phyloP scores from a whole-genome alignment of 352 stramenopile genomes.

The Phytophthora podocarpi region DNA sequence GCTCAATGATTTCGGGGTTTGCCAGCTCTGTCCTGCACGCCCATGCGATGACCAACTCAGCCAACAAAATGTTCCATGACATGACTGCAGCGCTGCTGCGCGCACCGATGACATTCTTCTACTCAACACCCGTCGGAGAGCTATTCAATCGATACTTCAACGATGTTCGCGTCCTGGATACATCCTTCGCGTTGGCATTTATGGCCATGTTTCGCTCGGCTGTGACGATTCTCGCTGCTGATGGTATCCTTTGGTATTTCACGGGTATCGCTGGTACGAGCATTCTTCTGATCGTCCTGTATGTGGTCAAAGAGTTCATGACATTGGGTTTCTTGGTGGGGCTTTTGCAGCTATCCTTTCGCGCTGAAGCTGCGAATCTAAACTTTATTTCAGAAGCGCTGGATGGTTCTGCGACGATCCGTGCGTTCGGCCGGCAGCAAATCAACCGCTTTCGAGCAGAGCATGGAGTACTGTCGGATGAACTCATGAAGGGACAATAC shows the following conservation, averaged over 20 bases:
- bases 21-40: constrained; percentile 40
- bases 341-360: constrained; percentile 42
- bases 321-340: constrained; percentile 34
- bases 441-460: constrained; percentile 32
- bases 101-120: constrained; percentile 53
- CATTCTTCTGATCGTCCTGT: constrained; percentile 43
- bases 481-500: constrained; percentile 34
- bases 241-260: constrained; percentile 45
- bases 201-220: constrained; percentile 41
- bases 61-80: constrained; percentile 46
- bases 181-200: constrained; percentile 30
- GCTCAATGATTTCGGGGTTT: constrained; percentile 40
- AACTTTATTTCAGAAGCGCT: constrained; percentile 53
- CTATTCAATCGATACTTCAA: constrained; percentile 55
- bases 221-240: constrained; percentile 31
- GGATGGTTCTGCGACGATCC: constrained; percentile 38
- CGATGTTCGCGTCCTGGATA: constrained; percentile 40
- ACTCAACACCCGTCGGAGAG: constrained; percentile 48
- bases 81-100: constrained; percentile 50
- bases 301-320: constrained; percentile 43
- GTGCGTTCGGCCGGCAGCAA: constrained; percentile 41
- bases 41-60: constrained; percentile 36
- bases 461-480: constrained; percentile 42
- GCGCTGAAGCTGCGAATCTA: constrained; percentile 41
- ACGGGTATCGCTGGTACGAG: constrained; percentile 32